These are phyloP conservation scores for Trichoderma koningiopsis DNA, from an alignment of 2,329 filamentous ascomycete species.

Conservation along the genomic window DNA sequence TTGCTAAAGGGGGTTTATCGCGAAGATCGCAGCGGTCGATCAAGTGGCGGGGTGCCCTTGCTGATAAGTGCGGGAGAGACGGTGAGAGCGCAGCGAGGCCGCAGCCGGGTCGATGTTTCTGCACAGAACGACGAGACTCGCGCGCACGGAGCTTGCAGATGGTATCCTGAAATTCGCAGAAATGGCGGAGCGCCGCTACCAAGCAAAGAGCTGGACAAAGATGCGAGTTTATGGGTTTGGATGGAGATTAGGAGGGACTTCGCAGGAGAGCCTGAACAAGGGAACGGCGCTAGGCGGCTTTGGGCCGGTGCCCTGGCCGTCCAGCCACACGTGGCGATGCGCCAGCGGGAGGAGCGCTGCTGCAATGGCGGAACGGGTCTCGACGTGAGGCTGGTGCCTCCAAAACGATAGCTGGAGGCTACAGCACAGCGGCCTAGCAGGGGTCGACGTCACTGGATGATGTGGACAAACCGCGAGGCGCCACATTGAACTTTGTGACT, in stretches of 20 bases:
- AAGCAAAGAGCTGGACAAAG: constrained; percentile 23
- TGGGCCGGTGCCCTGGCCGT: constrained; percentile 28
- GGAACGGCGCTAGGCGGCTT: constrained; percentile 31
- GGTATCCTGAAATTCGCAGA: constrained; percentile 8
- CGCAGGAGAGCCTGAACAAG: constrained; percentile 38
- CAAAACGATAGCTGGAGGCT: neutral
- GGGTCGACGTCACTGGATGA: constrained; percentile 29
- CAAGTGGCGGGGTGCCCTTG: constrained; percentile 20
- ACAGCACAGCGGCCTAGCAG: constrained; percentile 19
- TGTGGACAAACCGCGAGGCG: constrained; percentile 25
- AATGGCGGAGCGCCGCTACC: constrained; percentile 14
- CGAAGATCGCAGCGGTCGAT: constrained; percentile 7
- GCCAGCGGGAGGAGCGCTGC: neutral
- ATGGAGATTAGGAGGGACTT: constrained; percentile 39
- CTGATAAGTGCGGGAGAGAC: constrained; percentile 24
- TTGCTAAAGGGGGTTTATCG: constrained; percentile 16
- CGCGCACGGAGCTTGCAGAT: constrained; percentile 12
- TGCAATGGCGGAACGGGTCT: neutral
- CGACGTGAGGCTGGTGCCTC: constrained; percentile 11
- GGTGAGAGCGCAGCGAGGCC: constrained; percentile 12
- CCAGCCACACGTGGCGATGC: constrained; percentile 27
- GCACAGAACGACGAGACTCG: neutral
- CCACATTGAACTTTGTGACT: constrained; percentile 13
- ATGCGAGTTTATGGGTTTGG: constrained; percentile 30
- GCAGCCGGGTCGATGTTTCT: neutral